Evolutionary conservation across 805 yeast species (phyloP).

Genomic region (Monosporozyma servazzii): DNA sequence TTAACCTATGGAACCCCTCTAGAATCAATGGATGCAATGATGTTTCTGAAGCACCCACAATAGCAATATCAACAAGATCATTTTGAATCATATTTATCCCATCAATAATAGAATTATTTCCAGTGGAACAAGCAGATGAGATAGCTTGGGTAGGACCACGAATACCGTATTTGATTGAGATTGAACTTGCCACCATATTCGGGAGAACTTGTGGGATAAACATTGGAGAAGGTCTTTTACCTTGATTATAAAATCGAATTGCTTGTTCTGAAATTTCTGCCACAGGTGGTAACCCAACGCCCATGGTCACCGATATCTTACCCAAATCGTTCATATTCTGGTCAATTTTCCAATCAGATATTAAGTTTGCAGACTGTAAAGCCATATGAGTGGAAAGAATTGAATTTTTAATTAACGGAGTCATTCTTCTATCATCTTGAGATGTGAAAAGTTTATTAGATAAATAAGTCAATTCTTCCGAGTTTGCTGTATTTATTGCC

Average conservation of each 20-base stretch:
- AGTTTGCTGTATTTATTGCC: slow-evolving; percentile 40
- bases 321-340: slow-evolving; percentile 20
- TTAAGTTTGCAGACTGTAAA: slow-evolving; percentile 52
- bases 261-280: slow-evolving; percentile 49
- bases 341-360: slow-evolving; percentile 19
- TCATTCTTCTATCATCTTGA: slow-evolving; percentile 44
- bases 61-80: slow-evolving; percentile 76
- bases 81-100: slow-evolving; percentile 71
- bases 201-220: slow-evolving; percentile 76
- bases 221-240: slow-evolving; percentile 67
- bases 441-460: slow-evolving; percentile 30
- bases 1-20: slow-evolving; percentile 86
- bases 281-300: slow-evolving; percentile 87
- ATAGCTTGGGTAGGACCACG: slow-evolving; percentile 83
- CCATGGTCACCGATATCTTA: slow-evolving; percentile 53
- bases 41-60: slow-evolving; percentile 93
- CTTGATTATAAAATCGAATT: slow-evolving; percentile 27
- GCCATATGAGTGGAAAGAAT: slow-evolving; percentile 74
- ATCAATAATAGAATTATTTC: slow-evolving; percentile 88
- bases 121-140: slow-evolving; percentile 96
- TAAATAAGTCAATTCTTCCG: slow-evolving; percentile 33
- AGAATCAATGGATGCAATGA: slow-evolving; percentile 77
- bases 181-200: slow-evolving; percentile 92
- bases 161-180: slow-evolving; percentile 68
- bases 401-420: slow-evolving; percentile 71